Conservation (phyloP, 140 eudicot species). For the Cichorium intybus region DNA sequence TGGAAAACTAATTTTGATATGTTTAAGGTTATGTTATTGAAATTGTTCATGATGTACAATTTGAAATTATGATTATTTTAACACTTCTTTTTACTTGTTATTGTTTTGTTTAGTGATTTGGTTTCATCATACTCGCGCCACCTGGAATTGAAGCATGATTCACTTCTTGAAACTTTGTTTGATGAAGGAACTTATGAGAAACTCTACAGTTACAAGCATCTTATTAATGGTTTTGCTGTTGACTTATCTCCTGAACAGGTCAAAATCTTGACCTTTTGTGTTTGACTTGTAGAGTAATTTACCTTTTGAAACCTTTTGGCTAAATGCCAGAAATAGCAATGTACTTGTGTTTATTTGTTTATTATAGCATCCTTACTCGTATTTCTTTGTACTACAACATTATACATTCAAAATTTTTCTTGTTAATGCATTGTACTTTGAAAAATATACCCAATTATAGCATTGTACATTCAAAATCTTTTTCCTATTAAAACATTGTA, state of each 20-base stretch:
- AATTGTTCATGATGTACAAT: neutral
- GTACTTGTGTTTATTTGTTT: neutral
- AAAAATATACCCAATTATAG: no score
- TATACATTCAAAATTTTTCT: no score
- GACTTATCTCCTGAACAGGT: conserved; percentile 91
- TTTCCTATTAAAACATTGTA: neutral
- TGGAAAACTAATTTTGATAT: no score
- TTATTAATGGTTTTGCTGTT: conserved; percentile 92
- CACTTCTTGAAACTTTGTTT: conserved; percentile 79
- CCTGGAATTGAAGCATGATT: conserved; percentile 82
- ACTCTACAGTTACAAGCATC: conserved; percentile 91
- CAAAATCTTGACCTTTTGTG: conserved; percentile 30
- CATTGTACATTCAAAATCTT: no score
- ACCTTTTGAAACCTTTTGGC: conserved; percentile 22
- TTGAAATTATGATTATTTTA: conserved; percentile 1
- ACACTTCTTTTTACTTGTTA: neutral
- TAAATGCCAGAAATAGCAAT: no score
- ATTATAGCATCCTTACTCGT: no score
- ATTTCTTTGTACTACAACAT: no score
- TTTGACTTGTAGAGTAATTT: neutral
- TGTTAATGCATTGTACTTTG: no score
- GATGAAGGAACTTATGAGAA: conserved; percentile 75
- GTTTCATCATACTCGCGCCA: conserved; percentile 75
- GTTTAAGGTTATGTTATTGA: neutral
- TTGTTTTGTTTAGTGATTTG: conserved; percentile 51